Evolutionary conservation across 208 protist species (phyloP).

Genomic region (Trypanosoma cruzi): DNA sequence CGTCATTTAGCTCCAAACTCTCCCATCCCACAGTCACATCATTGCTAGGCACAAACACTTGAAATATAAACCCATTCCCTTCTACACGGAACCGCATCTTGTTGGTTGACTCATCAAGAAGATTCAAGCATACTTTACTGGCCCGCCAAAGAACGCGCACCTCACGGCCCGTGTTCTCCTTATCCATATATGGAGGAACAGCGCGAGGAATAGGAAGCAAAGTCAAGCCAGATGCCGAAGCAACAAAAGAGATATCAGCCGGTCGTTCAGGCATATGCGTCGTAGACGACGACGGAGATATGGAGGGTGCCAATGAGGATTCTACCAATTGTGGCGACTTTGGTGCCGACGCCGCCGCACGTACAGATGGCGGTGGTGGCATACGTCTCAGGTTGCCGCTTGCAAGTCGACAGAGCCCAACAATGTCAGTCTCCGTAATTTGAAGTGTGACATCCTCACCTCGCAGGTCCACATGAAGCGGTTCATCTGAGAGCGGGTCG

Average conservation of each 20-base stretch:
- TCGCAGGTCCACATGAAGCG: conserved; percentile 45
- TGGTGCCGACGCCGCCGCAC: background rate
- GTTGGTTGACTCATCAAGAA: conserved; percentile 14
- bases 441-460: conserved; percentile 53
- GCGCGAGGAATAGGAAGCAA: too few species aligned
- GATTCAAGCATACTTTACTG: conserved; percentile 11
- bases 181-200: background rate
- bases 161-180: background rate
- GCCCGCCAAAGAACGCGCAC: conserved; percentile 25
- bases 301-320: background rate
- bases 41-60: conserved; percentile 10
- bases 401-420: conserved; percentile 57
- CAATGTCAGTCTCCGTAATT: conserved; percentile 50
- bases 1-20: conserved; percentile 61
- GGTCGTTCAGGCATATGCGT: background rate
- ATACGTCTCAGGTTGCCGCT: conserved; percentile 62
- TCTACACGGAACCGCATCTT: conserved; percentile 24
- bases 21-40: conserved; percentile 51
- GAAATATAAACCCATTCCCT: conserved; percentile 18
- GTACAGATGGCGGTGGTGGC: conserved; percentile 13
- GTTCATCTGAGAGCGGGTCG: conserved; percentile 53
- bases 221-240: background rate
- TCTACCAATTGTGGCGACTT: conserved; percentile 18
- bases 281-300: background rate
- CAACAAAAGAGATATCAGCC: background rate